A percentile compares a stretch with the other conserved stretches of the same genome.
These are phyloP conservation scores for Musa acuminata DNA, from an alignment of 176 grass and related monocot species.

Conservation along the genomic window DNA sequence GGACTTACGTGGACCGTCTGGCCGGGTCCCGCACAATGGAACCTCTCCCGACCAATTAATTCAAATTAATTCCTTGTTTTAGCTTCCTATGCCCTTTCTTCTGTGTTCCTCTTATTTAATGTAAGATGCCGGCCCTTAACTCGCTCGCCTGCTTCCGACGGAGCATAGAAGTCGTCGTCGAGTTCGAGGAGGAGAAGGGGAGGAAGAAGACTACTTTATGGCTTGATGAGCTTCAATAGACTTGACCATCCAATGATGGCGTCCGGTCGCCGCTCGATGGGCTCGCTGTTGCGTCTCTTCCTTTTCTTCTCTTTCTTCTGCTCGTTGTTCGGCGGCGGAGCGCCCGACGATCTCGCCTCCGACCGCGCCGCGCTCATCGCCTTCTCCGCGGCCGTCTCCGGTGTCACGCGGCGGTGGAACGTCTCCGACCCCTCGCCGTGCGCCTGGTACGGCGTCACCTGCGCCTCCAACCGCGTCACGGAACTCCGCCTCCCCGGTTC, in stretches of 20 bases:
- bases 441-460: constrained; percentile 45
- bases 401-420: constrained; percentile 31
- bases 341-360: constrained; percentile 21
- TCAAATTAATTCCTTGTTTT: background rate
- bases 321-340: constrained; percentile 9
- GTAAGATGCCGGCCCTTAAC: background rate
- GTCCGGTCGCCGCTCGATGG: background rate
- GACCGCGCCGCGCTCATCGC: constrained; percentile 56
- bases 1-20: background rate
- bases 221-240: constrained; percentile 31
- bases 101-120: background rate
- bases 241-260: constrained; percentile 1
- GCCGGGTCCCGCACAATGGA: background rate
- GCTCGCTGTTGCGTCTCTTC: constrained; percentile 7
- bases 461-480: constrained; percentile 34
- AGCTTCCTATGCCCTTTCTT: no score
- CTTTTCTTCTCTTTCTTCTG: constrained; percentile 3
- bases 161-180: background rate
- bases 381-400: constrained; percentile 33
- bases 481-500: constrained; percentile 40
- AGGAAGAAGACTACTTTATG: background rate
- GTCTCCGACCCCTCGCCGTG: constrained; percentile 29
- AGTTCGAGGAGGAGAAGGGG: background rate
- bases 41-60: background rate
- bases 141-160: background rate